phyloP scores from a whole-genome alignment of 2,329 filamentous ascomycete genomes.

The Microdochium paspali region DNA sequence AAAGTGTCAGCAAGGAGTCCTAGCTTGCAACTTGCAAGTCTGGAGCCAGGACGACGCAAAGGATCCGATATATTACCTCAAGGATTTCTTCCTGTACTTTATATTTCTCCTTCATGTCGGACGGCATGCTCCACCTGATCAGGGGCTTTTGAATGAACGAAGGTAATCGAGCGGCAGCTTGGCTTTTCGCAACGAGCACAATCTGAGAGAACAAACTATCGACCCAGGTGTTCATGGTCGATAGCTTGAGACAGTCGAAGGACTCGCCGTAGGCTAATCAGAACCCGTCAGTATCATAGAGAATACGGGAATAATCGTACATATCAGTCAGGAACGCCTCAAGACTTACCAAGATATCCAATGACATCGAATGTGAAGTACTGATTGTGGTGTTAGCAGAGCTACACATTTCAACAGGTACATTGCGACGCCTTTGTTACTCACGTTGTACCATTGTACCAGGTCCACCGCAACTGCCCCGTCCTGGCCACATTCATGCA shows the following conservation, averaged over 20 bases:
- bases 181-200: background rate
- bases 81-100: background rate
- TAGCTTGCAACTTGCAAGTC: background rate
- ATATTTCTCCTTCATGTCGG: background rate
- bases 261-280: background rate
- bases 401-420: background rate
- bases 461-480: constrained; percentile 16
- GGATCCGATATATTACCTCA: background rate
- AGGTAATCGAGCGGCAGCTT: background rate
- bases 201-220: background rate
- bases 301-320: background rate
- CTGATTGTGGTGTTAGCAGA: background rate
- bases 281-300: too few relatives aligned
- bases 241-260: background rate
- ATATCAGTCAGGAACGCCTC: background rate
- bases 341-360: background rate
- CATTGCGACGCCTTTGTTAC: constrained; percentile 4
- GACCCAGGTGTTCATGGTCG: background rate
- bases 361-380: background rate
- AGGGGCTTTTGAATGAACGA: background rate
- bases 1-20: background rate
- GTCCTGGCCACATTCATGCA: constrained; percentile 13
- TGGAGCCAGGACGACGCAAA: background rate
- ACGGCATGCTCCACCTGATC: background rate
- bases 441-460: constrained; percentile 28